Percentiles rank a stretch among this genome's conserved stretches.
Evolutionary conservation across 306 rosid genomes (phyloP).

Genomic region (Trichosanthes cucumerina): DNA sequence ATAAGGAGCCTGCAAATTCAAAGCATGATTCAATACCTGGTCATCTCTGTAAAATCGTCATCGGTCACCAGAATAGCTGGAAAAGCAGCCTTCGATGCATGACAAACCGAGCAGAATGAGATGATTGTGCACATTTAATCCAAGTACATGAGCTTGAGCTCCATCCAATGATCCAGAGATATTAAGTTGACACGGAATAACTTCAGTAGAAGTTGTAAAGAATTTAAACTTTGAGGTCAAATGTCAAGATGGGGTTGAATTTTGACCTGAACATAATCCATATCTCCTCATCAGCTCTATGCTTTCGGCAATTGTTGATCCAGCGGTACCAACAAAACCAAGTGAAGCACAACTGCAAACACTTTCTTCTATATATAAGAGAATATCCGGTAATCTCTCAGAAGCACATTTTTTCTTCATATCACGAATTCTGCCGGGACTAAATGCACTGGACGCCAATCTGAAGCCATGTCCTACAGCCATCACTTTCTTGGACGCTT

Average conservation of each 20-base stretch:
- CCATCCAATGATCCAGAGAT: neutral
- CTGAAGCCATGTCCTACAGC: slow-evolving; percentile 40
- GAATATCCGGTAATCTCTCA: slow-evolving; percentile 40
- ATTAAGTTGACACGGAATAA: neutral
- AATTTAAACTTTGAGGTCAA: neutral
- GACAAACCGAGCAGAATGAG: neutral
- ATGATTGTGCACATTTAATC: neutral
- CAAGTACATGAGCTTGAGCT: neutral
- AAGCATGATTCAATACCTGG: neutral
- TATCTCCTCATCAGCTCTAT: slow-evolving; percentile 58
- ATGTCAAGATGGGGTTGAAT: neutral
- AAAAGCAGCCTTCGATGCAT: neutral
- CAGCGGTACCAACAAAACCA: slow-evolving; percentile 82
- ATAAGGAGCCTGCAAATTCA: neutral
- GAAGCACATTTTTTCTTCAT: slow-evolving; percentile 36
- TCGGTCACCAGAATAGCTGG: neutral
- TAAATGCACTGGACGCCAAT: slow-evolving; percentile 21
- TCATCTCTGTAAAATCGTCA: neutral
- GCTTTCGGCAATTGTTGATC: slow-evolving; percentile 78
- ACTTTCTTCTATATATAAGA: slow-evolving; percentile 63
- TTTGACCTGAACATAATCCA: slow-evolving; percentile 25
- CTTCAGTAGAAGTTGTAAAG: neutral
- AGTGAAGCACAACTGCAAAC: slow-evolving; percentile 78
- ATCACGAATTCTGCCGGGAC: slow-evolving; percentile 17
- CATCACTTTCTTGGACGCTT: slow-evolving; percentile 41